These are phyloP conservation scores for Elsinoe arachidis DNA, from an alignment of 2,329 filamentous ascomycete genomes.

Conservation along the genomic window DNA sequence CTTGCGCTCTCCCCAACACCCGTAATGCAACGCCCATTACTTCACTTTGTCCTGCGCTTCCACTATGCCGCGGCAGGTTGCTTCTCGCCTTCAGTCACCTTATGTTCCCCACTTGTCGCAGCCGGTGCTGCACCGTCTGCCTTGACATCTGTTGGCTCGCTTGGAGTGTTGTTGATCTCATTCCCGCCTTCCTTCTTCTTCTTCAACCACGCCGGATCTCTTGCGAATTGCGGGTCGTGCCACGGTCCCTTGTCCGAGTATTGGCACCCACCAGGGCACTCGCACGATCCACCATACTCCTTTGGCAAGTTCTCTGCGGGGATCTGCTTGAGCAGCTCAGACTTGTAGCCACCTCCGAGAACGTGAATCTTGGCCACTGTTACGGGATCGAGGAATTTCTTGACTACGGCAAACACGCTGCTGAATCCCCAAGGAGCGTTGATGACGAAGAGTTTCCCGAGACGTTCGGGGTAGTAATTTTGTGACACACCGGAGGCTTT, in stretches of 20 bases:
- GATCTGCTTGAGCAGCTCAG: constrained; percentile 74
- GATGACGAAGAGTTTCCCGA: constrained; percentile 95
- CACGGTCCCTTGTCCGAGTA: constrained; percentile 88
- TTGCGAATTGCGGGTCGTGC: constrained; percentile 61
- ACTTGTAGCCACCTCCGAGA: constrained; percentile 71
- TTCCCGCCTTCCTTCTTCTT: constrained; percentile 22
- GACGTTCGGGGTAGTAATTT: constrained; percentile 97
- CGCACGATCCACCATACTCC: constrained; percentile 73
- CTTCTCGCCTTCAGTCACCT: constrained; percentile 18
- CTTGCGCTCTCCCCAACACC: background rate
- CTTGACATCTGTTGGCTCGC: constrained; percentile 24
- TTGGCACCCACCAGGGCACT: constrained; percentile 73
- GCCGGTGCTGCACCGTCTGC: constrained; percentile 16
- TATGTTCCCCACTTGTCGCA: constrained; percentile 11
- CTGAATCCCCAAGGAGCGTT: constrained; percentile 96
- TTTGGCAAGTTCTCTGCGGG: constrained; percentile 83
- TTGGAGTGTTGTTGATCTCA: constrained; percentile 24
- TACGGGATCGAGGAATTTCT: constrained; percentile 91
- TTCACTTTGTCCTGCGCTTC: background rate
- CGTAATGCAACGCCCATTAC: background rate
- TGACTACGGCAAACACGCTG: constrained; percentile 74
- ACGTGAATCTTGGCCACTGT: constrained; percentile 95
- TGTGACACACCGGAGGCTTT: constrained; percentile 83
- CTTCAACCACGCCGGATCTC: constrained; percentile 45
- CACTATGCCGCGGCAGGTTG: constrained; percentile 17